Base-by-base conservation (phyloP, 768 basidiomycete genomes). In the Nevesoporus exiguus region DNA sequence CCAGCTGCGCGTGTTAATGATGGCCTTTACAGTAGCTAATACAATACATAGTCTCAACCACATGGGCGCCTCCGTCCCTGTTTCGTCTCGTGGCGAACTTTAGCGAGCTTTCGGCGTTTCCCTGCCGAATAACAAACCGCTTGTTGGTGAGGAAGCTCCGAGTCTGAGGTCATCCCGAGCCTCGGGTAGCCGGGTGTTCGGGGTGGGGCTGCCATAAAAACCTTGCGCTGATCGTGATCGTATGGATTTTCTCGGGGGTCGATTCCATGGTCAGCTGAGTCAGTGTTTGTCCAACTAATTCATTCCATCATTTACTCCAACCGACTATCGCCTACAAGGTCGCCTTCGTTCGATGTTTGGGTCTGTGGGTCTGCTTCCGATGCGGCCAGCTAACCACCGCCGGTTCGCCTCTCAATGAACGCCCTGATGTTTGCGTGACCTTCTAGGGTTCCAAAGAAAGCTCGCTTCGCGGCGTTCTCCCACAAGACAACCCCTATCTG, bases 401-500 rank as follows among this genome's bases (percentile, higher is more conserved):
- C 71, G 2, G 80, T 83, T 65, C 86, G 77, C 63, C 88, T 76
- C 70, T 91, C 88, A 59, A 91, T 90, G 70, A 90, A 91, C 13
- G 80, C 83, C 65, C 84, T 81, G 66, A 92, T 88, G 61, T 86
- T 88, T 33, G 80, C 74, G 67, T 92, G 90, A 3, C 88, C 90
- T 47, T 88, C 89, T 51, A 85, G 61, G 59, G 78, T 88, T 24
- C 83, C 90, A 73, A 95, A 93, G 76, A 96, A 91, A 71, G 84
- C 88, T 53, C 90, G 79, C 64, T 84, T 85, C 24, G 75, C 65
- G 22, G 79, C 55, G 66, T 80, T 91, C 72, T 94, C 90, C 90
- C 92, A 93, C 44, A 95, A 57, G 14, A 95, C 86, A 31, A 90
- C 85, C 54, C 81, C 84, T 36, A 95, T 73, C 69, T 93, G 82